phyloP scores from a whole-genome alignment of 192 early-diverging fungal genomes.

The Dissophora ornata region DNA sequence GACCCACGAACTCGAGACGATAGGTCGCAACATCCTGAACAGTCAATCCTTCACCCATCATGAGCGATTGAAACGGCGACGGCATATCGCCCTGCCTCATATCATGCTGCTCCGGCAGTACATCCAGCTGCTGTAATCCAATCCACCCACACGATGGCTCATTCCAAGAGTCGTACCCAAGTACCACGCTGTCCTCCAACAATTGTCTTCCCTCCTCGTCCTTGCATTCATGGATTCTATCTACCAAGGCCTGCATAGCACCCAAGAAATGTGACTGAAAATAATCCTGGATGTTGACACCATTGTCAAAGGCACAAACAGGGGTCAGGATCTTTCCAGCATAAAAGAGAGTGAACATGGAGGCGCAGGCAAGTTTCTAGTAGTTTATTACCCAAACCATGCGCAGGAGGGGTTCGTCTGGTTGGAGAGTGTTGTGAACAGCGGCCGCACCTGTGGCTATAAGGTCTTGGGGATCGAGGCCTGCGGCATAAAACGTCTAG shows the following conservation, averaged over 20 bases:
- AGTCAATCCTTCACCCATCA: constrained; percentile 54
- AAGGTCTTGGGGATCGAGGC: constrained; percentile 59
- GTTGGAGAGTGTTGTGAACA: constrained; percentile 57
- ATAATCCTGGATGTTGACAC: constrained; percentile 63
- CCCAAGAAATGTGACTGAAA: constrained; percentile 61
- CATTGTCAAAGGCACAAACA: constrained; percentile 49
- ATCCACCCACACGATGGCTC: constrained; percentile 68
- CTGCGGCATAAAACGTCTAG: constrained; percentile 63
- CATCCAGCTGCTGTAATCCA: constrained; percentile 45
- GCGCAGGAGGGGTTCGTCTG: constrained; percentile 45
- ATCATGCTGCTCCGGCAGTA: constrained; percentile 54
- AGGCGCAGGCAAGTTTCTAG: constrained; percentile 60
- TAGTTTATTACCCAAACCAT: constrained; percentile 74
- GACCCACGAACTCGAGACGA: constrained; percentile 22
- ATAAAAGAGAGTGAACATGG: constrained; percentile 70
- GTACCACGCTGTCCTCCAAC: constrained; percentile 55
- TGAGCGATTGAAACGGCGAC: constrained; percentile 59
- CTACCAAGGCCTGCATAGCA: constrained; percentile 51
- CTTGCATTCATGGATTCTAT: constrained; percentile 38
- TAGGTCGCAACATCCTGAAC: constrained; percentile 49
- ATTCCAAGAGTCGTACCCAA: constrained; percentile 69
- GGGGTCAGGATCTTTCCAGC: constrained; percentile 63
- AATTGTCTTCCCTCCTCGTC: constrained; percentile 19
- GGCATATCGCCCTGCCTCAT: constrained; percentile 64
- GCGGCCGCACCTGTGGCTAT: constrained; percentile 59